phyloP scores from a whole-genome alignment of 1,139 yeast genomes.

The Pneumocystis oryctolagi region DNA sequence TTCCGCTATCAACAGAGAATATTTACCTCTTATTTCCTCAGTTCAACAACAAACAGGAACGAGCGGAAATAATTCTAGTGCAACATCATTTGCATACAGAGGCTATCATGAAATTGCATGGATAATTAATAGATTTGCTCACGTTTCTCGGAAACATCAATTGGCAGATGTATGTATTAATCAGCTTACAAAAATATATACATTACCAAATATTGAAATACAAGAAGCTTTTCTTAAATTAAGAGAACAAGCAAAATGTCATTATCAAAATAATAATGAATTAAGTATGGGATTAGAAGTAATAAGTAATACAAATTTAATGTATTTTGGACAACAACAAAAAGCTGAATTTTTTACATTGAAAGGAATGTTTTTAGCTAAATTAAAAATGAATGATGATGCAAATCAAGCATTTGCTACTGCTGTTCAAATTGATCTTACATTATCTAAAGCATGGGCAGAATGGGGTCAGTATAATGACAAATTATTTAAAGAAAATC shows the following conservation, averaged over 20 bases:
- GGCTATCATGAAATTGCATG: constrained; percentile 99
- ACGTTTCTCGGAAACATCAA: constrained; percentile 90
- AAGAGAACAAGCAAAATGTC: constrained; percentile 95
- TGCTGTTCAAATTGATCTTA: constrained; percentile 88
- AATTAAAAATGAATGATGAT: constrained; percentile 75
- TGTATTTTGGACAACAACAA: constrained; percentile 90
- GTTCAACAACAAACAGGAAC: constrained; percentile 50
- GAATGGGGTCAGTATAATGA: constrained; percentile 98
- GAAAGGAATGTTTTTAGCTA: constrained; percentile 94
- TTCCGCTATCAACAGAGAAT: constrained; percentile 88
- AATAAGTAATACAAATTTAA: constrained; percentile 87
- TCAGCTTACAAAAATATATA: constrained; percentile 84
- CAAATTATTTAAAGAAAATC: constrained; percentile 69
- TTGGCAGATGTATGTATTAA: constrained; percentile 94
- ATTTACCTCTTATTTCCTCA: constrained; percentile 82
- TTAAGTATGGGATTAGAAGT: constrained; percentile 90
- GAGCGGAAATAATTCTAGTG: constrained; percentile 28
- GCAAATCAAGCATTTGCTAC: constrained; percentile 97
- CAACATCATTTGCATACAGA: constrained; percentile 83
- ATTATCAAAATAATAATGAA: constrained; percentile 77
- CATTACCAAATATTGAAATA: constrained; percentile 91
- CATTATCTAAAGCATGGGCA: constrained; percentile 97
- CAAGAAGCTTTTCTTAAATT: constrained; percentile 93
- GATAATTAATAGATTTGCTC: constrained; percentile 97
- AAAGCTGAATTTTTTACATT: constrained; percentile 94